Percentiles rank a stretch among this genome's conserved stretches.
phyloP scores from a whole-genome alignment of 2,329 filamentous ascomycete genomes.

The Fusarium sp. region DNA sequence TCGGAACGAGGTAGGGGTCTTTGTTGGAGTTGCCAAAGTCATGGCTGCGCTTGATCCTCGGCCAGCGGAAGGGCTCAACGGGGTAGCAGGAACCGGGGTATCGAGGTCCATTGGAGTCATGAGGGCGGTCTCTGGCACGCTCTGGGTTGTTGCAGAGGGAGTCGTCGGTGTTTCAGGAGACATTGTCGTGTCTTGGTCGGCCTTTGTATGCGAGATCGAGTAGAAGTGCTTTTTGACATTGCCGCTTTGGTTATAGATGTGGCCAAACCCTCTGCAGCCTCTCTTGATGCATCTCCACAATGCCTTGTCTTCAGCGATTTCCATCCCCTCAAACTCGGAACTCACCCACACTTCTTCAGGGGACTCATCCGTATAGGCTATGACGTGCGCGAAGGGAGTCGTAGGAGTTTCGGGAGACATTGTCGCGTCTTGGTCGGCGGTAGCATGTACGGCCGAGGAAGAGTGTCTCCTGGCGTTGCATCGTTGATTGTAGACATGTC shows the following conservation, averaged over 20 bases:
- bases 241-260: background rate
- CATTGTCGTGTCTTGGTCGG: background rate
- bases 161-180: background rate
- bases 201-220: conserved; percentile 3
- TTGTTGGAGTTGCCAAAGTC: background rate
- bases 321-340: conserved; percentile 18
- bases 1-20: background rate
- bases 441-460: background rate
- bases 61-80: conserved; percentile 31
- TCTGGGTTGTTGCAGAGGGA: conserved; percentile 1
- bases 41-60: background rate
- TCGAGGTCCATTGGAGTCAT: conserved; percentile 17
- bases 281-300: conserved; percentile 23
- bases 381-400: background rate
- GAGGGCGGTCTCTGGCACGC: background rate
- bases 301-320: background rate
- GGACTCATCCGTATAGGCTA: background rate
- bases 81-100: background rate
- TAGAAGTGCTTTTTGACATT: conserved; percentile 13
- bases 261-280: conserved; percentile 18
- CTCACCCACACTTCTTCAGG: conserved; percentile 11
- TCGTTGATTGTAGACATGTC: background rate
- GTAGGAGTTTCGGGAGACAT: background rate
- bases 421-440: background rate
- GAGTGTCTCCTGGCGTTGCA: background rate